These are phyloP conservation scores for Paramarasmius palmivorus DNA, from an alignment of 1,284 basidiomycete genomes.

Conservation along the genomic window DNA sequence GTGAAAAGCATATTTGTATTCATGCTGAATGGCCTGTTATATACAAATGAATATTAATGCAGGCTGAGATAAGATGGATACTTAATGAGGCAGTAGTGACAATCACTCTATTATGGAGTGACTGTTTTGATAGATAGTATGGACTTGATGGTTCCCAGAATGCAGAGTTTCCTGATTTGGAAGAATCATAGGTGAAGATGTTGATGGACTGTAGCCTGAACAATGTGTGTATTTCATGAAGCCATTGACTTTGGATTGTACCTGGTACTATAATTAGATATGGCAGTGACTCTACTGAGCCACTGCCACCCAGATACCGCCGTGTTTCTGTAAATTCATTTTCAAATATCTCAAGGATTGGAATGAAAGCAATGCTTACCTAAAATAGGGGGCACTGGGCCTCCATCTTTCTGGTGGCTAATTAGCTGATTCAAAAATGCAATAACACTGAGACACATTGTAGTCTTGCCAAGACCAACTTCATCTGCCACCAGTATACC, in stretches of 20 bases:
- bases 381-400: slow-evolving; percentile 16
- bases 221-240: slow-evolving; percentile 19
- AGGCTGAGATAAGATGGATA: not conserved
- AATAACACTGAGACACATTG: slow-evolving; percentile 18
- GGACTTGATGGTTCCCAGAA: slow-evolving; percentile 26
- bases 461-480: slow-evolving; percentile 33
- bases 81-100: slow-evolving; percentile 26
- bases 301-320: slow-evolving; percentile 14
- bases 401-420: not conserved
- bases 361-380: slow-evolving; percentile 17
- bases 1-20: not conserved
- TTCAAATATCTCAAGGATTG: not conserved
- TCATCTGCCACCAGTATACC: slow-evolving; percentile 30
- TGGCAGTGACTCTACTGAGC: slow-evolving; percentile 15
- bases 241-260: slow-evolving; percentile 27
- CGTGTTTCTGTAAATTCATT: slow-evolving; percentile 11
- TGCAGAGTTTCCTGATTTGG: not conserved
- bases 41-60: not conserved
- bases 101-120: slow-evolving; percentile 21
- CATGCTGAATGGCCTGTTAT: no score
- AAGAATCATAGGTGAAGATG: slow-evolving; percentile 24
- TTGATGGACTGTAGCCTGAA: slow-evolving; percentile 20
- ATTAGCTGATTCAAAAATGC: slow-evolving; percentile 22
- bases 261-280: slow-evolving; percentile 30
- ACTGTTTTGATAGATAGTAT: slow-evolving; percentile 21